Evolutionary conservation across 2,329 filamentous ascomycete species (phyloP), one percentile per base, ranked within the genome.

Genomic region (Emmonsiellopsis sp.): DNA sequence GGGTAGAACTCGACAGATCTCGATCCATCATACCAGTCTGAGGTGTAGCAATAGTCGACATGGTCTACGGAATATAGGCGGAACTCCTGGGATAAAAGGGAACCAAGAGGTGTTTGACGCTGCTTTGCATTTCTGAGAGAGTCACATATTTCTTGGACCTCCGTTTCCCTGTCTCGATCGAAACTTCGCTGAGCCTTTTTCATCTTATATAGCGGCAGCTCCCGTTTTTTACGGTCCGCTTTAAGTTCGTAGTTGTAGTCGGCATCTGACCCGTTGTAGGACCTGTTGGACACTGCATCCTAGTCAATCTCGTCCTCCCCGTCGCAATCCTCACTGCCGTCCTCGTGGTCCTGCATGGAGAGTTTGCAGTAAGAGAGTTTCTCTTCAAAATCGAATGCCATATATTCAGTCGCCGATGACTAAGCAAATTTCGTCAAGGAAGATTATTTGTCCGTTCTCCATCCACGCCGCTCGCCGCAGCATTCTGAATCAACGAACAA

Each of bases 1-100:
- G 34, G 16, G 50, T 50, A 53, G 38, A 54, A 54, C 45, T 54
- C 45, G 37, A 54, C 46, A 43, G 43, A 53, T 11, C 40, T 50
- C 34, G 35, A 53, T 35, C 9, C 32, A 49, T 50, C 49, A n/a
- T n/a, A n/a, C n/a, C 20, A 4, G 43, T 20, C 11, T 49, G 44
- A 49, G 42, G 8, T 37, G 44, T 31, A 53, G 45, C 31, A 53
- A 49, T 53, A 49, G 34, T 53, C 35, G 20, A 32, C 16, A 20
- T 45, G 45, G 11, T 50, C 13, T 34, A 31, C 46, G n/a, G 13
- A 20, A 50, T 43, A 44, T 37, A 35, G 50, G 37, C n/a, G 11
- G 35, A 50, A 50, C 20, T 15, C 7, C 11, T 42, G 32, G 15
- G 10, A 11, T 5, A 2, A n/a, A 44, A 44, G 43, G n/a, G 37